A percentile compares a stretch with the other conserved stretches of the same genome.
Conservation (phyloP, 495 filamentous ascomycete species). For the Penicillium parvum region DNA sequence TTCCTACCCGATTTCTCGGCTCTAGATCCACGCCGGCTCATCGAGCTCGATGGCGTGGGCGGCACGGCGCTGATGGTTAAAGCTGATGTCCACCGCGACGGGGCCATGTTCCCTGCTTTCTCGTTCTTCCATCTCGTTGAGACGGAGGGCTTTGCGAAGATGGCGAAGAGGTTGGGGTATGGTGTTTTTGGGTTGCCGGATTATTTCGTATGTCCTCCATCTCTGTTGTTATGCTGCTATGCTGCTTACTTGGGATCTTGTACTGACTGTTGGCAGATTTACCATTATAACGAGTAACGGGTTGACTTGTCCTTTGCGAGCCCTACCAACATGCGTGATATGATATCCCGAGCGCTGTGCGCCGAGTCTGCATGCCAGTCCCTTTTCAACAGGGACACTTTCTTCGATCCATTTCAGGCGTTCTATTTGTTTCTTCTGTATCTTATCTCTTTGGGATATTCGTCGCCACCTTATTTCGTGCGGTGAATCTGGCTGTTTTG, state of each 20-base stretch:
- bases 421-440: not conserved
- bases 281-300: constrained; percentile 81
- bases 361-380: constrained; percentile 2
- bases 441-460: not conserved
- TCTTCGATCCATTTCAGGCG: constrained; percentile 2
- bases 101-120: constrained; percentile 97
- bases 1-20: constrained; percentile 58
- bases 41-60: constrained; percentile 86
- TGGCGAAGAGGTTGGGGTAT: constrained; percentile 87
- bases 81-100: constrained; percentile 94
- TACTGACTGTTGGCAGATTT: constrained; percentile 53
- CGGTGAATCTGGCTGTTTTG: too few species aligned
- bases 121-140: constrained; percentile 95
- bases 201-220: constrained; percentile 71
- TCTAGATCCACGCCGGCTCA: constrained; percentile 54
- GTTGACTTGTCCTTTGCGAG: not conserved
- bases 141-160: constrained; percentile 97
- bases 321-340: constrained; percentile 2
- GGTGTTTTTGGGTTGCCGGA: constrained; percentile 81
- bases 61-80: constrained; percentile 93
- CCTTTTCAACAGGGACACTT: not conserved
- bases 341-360: constrained; percentile 19
- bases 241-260: not conserved
- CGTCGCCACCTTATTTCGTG: too few species aligned
- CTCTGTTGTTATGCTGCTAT: not conserved